Conservation (phyloP, 176 grass and related monocot species). For the Carex littledalei region DNA sequence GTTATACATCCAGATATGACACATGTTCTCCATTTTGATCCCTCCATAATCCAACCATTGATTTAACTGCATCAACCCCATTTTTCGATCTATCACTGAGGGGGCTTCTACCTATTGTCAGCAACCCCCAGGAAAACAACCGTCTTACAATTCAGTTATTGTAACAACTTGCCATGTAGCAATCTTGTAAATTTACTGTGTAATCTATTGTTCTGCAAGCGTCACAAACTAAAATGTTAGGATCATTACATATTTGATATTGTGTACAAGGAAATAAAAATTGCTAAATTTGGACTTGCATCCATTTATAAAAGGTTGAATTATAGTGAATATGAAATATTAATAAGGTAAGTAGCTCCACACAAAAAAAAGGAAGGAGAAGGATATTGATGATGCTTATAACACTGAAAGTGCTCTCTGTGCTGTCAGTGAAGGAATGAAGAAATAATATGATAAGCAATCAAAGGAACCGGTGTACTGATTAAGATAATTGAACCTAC, state of each 20-base stretch:
- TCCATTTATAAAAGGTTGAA: background rate
- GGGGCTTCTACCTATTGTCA: background rate
- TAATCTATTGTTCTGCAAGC: background rate
- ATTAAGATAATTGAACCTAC: background rate
- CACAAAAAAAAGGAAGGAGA: background rate
- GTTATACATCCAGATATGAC: background rate
- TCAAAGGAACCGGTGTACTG: background rate
- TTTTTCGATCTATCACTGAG: background rate
- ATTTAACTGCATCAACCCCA: background rate
- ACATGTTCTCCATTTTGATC: background rate
- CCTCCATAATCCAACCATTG: background rate
- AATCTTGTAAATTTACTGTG: background rate
- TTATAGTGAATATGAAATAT: no score
- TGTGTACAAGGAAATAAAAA: background rate
- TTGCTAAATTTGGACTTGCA: background rate
- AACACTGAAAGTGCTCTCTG: background rate
- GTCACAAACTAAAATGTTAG: background rate
- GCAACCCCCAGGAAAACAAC: background rate
- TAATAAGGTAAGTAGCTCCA: background rate
- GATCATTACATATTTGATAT: background rate
- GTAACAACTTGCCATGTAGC: background rate
- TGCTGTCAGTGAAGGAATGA: background rate
- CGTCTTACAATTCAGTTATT: background rate
- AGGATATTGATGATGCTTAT: background rate
- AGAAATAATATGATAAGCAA: background rate